A percentile compares a stretch with the other conserved stretches of the same genome.
Evolutionary conservation across 2,329 filamentous ascomycete species (phyloP).

Genomic region (Calonectria ilicicola): DNA sequence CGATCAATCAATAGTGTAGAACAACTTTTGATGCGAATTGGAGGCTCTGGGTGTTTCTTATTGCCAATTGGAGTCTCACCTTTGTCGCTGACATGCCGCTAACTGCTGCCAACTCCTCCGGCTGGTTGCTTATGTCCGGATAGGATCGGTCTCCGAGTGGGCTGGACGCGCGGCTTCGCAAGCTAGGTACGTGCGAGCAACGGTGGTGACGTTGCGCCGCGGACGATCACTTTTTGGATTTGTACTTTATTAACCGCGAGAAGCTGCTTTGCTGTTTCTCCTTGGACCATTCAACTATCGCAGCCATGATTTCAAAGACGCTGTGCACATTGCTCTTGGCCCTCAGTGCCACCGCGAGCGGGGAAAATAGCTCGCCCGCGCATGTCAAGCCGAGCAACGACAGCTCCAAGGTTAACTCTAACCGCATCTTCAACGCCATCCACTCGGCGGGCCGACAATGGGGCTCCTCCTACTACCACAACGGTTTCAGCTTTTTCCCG

Average conservation of each 20-base stretch:
- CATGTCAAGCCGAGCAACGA: slow-evolving; percentile 51
- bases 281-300: neutral
- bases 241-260: neutral
- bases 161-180: slow-evolving; percentile 35
- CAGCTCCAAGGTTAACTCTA: slow-evolving; percentile 63
- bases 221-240: neutral
- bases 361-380: slow-evolving; percentile 6
- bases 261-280: neutral
- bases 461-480: slow-evolving; percentile 79
- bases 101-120: slow-evolving; percentile 36
- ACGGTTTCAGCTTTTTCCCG: slow-evolving; percentile 79
- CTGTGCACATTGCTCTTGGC: slow-evolving; percentile 27
- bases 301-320: slow-evolving; percentile 31
- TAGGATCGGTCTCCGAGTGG: slow-evolving; percentile 31
- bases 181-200: neutral
- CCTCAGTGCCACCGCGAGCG: slow-evolving; percentile 7
- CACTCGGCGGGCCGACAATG: slow-evolving; percentile 81
- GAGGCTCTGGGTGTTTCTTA: neutral
- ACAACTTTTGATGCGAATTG: neutral
- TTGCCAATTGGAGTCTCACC: neutral
- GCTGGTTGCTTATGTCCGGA: slow-evolving; percentile 11
- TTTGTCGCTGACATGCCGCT: neutral
- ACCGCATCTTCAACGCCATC: slow-evolving; percentile 78
- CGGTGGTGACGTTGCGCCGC: slow-evolving; percentile 13
- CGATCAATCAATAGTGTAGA: neutral